Evolutionary conservation across 2,329 filamentous ascomycete genomes (phyloP).

Genomic region (Phialophora verrucosa): DNA sequence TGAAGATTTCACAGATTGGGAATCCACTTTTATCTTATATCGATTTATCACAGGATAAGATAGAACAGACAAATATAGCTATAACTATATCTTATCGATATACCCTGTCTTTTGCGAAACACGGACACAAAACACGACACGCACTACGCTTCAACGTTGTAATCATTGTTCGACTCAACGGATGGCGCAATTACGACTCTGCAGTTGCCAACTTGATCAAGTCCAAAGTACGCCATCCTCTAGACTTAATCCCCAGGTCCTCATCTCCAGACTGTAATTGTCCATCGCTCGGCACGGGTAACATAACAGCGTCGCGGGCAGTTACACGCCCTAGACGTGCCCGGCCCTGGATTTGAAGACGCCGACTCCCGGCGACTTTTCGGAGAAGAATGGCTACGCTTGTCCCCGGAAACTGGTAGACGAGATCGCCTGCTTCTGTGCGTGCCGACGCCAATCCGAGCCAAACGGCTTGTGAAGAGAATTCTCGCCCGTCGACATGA

Average conservation of each 20-base stretch:
- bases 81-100: neutral
- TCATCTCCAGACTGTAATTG: neutral
- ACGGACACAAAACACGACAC: too few relatives aligned
- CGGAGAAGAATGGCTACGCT: conserved; percentile 5
- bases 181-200: neutral
- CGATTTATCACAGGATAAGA: neutral
- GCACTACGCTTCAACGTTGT: neutral
- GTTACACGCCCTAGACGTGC: neutral
- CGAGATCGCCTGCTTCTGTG: neutral
- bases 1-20: neutral
- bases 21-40: neutral
- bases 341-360: neutral
- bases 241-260: neutral
- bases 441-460: conserved; percentile 1
- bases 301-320: neutral
- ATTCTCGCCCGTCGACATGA: neutral
- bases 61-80: neutral
- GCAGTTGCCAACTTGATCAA: neutral
- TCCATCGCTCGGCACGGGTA: neutral
- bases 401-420: conserved; percentile 8
- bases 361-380: neutral
- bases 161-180: neutral
- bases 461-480: neutral
- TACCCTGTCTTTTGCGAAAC: neutral
- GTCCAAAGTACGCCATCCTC: neutral